These are phyloP conservation scores for Emergomyces pasteurianus DNA, from an alignment of 2,329 filamentous ascomycete genomes.

Conservation along the genomic window DNA sequence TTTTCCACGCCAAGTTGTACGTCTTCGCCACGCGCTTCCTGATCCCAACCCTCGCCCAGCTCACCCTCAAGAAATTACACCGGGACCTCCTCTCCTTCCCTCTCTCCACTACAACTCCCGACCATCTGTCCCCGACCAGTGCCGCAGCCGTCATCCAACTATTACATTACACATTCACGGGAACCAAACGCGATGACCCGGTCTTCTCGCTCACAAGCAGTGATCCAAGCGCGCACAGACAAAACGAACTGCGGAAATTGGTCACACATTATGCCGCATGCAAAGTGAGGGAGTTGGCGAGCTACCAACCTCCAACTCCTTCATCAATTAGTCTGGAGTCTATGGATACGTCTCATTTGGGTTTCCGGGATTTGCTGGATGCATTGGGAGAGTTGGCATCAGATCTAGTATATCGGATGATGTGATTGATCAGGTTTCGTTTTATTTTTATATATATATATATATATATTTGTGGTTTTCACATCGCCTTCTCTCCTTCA, in stretches of 20 bases:
- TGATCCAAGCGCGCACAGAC: constrained; percentile 20
- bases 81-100: constrained; percentile 23
- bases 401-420: constrained; percentile 32
- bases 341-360: constrained; percentile 16
- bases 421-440: constrained; percentile 14
- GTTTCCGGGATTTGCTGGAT: constrained; percentile 26
- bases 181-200: constrained; percentile 29
- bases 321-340: constrained; percentile 13
- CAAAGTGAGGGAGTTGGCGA: constrained; percentile 27
- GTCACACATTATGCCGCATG: constrained; percentile 31
- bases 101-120: constrained; percentile 9
- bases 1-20: constrained; percentile 34
- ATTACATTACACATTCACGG: constrained; percentile 28
- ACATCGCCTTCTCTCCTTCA: not conserved
- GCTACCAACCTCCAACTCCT: constrained; percentile 14
- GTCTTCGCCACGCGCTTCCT: constrained; percentile 32
- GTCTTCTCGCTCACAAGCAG: constrained; percentile 23
- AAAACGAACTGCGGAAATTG: constrained; percentile 30
- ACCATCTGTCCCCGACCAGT: constrained; percentile 11
- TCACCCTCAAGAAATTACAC: constrained; percentile 30
- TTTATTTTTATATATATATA: no score
- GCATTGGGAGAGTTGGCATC: constrained; percentile 28
- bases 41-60: constrained; percentile 28
- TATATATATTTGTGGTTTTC: not conserved
- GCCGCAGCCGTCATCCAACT: constrained; percentile 27